A percentile compares a stretch with the other conserved stretches of the same genome.
These are phyloP conservation scores for Epichloe festucae DNA, from an alignment of 2,329 filamentous ascomycete genomes.

Conservation along the genomic window DNA sequence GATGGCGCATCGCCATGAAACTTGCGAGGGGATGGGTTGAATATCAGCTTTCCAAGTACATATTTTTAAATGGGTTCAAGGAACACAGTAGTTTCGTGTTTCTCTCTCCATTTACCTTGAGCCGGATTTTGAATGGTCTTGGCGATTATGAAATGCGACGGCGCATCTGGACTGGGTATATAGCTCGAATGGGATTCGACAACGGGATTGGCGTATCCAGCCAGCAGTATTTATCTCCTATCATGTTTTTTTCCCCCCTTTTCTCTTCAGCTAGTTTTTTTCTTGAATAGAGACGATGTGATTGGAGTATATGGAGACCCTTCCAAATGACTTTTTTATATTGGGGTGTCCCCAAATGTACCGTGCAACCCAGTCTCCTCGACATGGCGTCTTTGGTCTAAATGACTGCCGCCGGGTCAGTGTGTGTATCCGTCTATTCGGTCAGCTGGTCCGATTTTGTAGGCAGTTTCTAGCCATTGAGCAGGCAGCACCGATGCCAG, in stretches of 20 bases:
- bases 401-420: no score
- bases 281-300: conserved; percentile 4
- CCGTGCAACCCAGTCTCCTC: no score
- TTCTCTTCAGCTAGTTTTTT: background rate
- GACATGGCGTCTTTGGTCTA: no score
- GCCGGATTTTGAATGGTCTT: background rate
- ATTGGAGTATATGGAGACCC: background rate
- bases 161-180: conserved; percentile 1
- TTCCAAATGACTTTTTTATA: no score
- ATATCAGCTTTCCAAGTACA: background rate
- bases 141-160: conserved; percentile 4
- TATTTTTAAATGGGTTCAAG: background rate
- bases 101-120: background rate
- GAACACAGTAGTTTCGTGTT: background rate
- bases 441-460: no score
- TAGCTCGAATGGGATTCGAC: conserved; percentile 2
- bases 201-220: conserved; percentile 1
- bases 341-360: no score
- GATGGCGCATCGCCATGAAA: conserved; percentile 6
- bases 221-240: conserved; percentile 1
- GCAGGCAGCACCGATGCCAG: no score
- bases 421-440: no score
- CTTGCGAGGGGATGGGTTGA: background rate
- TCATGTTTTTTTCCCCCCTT: background rate
- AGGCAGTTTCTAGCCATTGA: no score